These are phyloP conservation scores for Malus sylvestris DNA, from an alignment of 306 rosid genomes.

Conservation along the genomic window DNA sequence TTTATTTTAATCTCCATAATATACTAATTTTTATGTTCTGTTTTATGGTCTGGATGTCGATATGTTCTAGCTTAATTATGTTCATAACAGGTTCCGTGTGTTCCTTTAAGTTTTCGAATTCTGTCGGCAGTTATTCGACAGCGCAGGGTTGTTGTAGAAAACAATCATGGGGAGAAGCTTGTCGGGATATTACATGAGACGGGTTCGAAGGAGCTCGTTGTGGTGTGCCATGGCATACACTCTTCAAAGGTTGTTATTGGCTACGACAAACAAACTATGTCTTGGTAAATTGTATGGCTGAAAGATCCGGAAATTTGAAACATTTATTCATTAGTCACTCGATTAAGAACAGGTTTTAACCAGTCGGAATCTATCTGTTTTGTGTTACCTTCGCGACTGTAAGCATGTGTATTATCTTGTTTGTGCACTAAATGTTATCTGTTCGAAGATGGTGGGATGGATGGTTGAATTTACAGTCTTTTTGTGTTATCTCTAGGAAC, in stretches of 20 bases:
- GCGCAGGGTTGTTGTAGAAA: constrained; percentile 35
- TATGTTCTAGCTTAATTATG: too few species aligned
- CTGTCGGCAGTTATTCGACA: constrained; percentile 21
- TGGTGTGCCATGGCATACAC: constrained; percentile 79
- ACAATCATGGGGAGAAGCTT: constrained; percentile 61
- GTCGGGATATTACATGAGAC: constrained; percentile 70
- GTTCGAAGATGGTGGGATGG: constrained; percentile 8
- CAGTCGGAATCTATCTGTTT: background rate
- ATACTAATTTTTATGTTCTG: too few species aligned
- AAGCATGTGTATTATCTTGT: background rate
- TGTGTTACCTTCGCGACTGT: background rate
- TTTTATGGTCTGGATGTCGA: too few species aligned
- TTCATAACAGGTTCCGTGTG: too few species aligned
- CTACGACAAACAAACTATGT: background rate
- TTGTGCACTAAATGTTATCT: background rate
- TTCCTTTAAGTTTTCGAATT: background rate
- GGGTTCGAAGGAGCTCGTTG: constrained; percentile 50
- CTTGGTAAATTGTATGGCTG: background rate
- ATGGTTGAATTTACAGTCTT: background rate
- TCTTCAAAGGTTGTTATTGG: constrained; percentile 72
- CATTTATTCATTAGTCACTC: background rate
- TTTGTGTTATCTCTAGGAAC: constrained; percentile 42
- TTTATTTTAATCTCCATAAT: too few species aligned
- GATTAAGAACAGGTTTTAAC: background rate
- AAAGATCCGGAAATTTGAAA: background rate